Conservation (phyloP, 208 protist species). For the Leishmania mexicana region DNA sequence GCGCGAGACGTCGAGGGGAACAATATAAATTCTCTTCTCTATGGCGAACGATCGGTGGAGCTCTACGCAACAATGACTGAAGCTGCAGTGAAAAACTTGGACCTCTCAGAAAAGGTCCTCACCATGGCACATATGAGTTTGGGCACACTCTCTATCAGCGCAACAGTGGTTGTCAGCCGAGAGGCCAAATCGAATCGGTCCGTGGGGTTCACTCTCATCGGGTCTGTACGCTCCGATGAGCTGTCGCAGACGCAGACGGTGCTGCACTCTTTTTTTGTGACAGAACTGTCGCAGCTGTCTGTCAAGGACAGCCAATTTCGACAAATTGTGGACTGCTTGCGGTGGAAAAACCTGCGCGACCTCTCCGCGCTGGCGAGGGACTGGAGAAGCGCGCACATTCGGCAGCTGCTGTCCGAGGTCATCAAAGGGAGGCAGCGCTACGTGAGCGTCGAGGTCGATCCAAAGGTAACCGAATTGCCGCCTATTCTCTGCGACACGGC, state of each 20-base stretch:
- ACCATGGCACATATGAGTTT: constrained; percentile 56
- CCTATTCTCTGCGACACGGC: constrained; percentile 52
- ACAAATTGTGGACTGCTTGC: constrained; percentile 60
- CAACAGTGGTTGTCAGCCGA: constrained; percentile 43
- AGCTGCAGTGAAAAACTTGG: constrained; percentile 51
- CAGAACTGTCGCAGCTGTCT: constrained; percentile 39
- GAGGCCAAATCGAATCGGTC: constrained; percentile 40
- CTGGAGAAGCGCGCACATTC: constrained; percentile 53
- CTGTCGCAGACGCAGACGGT: constrained; percentile 49
- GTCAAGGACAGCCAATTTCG: constrained; percentile 41
- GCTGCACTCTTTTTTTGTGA: constrained; percentile 62
- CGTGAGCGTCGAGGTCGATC: constrained; percentile 56
- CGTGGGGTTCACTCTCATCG: constrained; percentile 55
- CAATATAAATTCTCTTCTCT: constrained; percentile 65
- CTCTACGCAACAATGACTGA: constrained; percentile 63
- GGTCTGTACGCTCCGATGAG: constrained; percentile 55
- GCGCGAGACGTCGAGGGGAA: constrained; percentile 56
- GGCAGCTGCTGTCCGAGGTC: constrained; percentile 52
- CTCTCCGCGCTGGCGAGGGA: constrained; percentile 43
- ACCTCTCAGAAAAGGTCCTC: constrained; percentile 41
- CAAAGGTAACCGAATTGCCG: constrained; percentile 53
- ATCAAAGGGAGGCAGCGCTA: constrained; percentile 51
- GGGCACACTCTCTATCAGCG: constrained; percentile 52
- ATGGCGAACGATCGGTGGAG: constrained; percentile 59
- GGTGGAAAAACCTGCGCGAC: constrained; percentile 64